Evolutionary conservation across 768 basidiomycete species (phyloP).

Genomic region (Suillus lakei): DNA sequence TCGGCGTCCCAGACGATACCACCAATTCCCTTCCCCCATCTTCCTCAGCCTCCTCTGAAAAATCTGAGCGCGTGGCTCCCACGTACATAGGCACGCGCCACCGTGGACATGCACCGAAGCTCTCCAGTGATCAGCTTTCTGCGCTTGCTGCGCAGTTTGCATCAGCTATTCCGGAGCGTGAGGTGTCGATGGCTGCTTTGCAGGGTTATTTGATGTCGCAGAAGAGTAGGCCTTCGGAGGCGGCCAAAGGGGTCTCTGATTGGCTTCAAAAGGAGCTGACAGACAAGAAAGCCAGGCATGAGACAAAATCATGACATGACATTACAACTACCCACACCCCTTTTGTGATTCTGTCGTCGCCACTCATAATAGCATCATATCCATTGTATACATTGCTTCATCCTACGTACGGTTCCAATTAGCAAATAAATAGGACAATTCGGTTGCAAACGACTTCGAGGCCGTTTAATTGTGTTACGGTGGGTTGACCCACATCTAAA

Average conservation of each 20-base stretch:
- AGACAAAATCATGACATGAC: neutral
- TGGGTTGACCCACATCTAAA: no score
- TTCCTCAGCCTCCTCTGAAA: constrained; percentile 18
- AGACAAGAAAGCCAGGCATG: constrained; percentile 7
- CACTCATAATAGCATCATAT: neutral
- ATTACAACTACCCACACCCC: no score
- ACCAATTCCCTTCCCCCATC: neutral
- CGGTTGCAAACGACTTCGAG: no score
- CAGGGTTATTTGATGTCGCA: constrained; percentile 72
- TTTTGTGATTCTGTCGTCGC: neutral
- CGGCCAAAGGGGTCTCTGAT: constrained; percentile 46
- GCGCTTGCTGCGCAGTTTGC: constrained; percentile 62
- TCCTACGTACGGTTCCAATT: no score
- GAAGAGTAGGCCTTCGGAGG: constrained; percentile 62
- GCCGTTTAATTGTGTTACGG: no score
- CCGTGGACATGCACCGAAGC: constrained; percentile 40
- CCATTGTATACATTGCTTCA: neutral
- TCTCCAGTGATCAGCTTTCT: constrained; percentile 45
- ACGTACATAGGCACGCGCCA: constrained; percentile 30
- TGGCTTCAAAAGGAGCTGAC: constrained; percentile 57
- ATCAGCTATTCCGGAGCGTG: constrained; percentile 51
- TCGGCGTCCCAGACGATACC: neutral
- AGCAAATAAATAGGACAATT: no score
- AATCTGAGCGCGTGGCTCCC: constrained; percentile 15
- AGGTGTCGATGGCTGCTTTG: constrained; percentile 46